These are phyloP conservation scores for Mycena olivaceomarginata DNA, from an alignment of 768 basidiomycete species.

Conservation along the genomic window DNA sequence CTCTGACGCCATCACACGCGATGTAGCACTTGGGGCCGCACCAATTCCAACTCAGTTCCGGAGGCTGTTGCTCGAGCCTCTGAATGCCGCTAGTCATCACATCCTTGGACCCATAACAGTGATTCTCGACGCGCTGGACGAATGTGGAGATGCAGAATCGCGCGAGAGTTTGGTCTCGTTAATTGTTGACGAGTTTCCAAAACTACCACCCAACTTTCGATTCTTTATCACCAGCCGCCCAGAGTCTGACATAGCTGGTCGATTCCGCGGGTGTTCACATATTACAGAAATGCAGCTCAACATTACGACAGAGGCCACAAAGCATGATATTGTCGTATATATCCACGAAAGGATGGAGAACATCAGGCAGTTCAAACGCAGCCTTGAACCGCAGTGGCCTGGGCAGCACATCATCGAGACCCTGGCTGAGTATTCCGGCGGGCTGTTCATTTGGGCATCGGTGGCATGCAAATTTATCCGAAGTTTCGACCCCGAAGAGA, in stretches of 20 bases:
- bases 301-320: constrained; percentile 9
- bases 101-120: constrained; percentile 40
- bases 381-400: constrained; percentile 36
- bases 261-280: constrained; percentile 2
- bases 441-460: not conserved
- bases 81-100: not conserved
- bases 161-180: constrained; percentile 39
- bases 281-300: not conserved
- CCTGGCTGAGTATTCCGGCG: constrained; percentile 32
- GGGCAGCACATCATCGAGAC: constrained; percentile 26
- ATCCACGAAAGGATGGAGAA: constrained; percentile 12
- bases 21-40: constrained; percentile 5
- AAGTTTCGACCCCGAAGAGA: not conserved
- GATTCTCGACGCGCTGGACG: constrained; percentile 51
- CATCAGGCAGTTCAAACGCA: not conserved
- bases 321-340: constrained; percentile 29
- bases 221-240: constrained; percentile 47
- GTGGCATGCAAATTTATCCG: constrained; percentile 46
- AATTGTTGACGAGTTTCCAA: constrained; percentile 35
- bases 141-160: constrained; percentile 40
- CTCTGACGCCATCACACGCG: not conserved
- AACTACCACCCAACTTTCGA: constrained; percentile 41
- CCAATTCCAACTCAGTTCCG: constrained; percentile 18
- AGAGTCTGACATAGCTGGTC: constrained; percentile 42
- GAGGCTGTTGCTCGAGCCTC: constrained; percentile 7